Base-by-base conservation (phyloP, 1,284 basidiomycete species). In the Tilletia horrida region DNA sequence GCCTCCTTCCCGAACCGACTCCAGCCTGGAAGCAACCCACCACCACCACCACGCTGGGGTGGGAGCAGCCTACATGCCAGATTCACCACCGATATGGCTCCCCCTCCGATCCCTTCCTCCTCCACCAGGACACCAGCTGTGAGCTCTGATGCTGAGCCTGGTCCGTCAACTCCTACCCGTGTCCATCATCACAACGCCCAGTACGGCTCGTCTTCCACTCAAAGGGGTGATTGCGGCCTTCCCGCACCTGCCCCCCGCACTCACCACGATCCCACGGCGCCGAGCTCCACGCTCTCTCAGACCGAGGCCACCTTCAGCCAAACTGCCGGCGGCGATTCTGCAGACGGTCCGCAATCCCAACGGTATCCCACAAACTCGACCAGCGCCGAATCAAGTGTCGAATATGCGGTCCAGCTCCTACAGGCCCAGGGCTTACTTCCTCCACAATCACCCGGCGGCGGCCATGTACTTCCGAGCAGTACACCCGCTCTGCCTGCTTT, bases 1-100 rank as follows among this genome's bases (percentile, higher is more conserved):
- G 27, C 35, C 29, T 59, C 55, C 55, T 59, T 59, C 29, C 55
- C 55, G 27, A 31, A 59, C 27, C 50, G 50, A 52, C 21, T 25
- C n/a, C 50, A 27, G 50, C 21, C 16, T 13, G 23, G 45, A 6
- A 48, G 21, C 45, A 18, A 23, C 16, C 6, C 7, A 18, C 43
- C 43, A 45, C 13, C 43, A n/a, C 43, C 13, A 13, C 47, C 8
- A 48, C n/a, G 47, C 23, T n/a, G 47, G 18, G 47, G 35, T 11
- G 35, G 35, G 4, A 40, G 35, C 23, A 25, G 16, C 23, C 11
- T 40, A 40, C 6, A 4, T 40, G 35, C 13, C 50, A 27, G 11
- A 27, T 52, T 21, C 21, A 25, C 50, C 18, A 52, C 25, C 23
- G 50, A 21, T 21, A 52, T 21, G 50, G 23, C 23, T 52, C 21